Evolutionary conservation across 208 protist species (phyloP), one percentile per base, ranked within the genome.

Genomic region (Leishmania aethiopica): DNA sequence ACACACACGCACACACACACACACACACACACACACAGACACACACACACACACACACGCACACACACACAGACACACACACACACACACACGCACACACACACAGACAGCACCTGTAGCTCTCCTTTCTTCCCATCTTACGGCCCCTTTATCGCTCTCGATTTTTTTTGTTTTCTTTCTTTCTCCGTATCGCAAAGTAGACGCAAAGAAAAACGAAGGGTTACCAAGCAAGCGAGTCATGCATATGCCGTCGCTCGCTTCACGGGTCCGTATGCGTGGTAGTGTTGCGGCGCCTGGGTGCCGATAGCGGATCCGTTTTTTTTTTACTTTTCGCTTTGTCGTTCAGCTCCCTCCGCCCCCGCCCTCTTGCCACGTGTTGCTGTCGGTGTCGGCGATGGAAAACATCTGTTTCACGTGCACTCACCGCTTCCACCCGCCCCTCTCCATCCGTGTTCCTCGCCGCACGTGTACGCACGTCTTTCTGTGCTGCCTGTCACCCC

Each of bases 391-490:
- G 59, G 28, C 59, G 59, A 3, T 32, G 59, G 10, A 49, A 13
- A 15, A 32, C 32, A 64, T 32, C 0, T 64, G 59, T 28, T 1
- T 28, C n/a, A 5, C n/a, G 10, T 32, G 7, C 59, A 28, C 35
- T 32, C 59, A 17, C 59, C 59, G 28, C 28, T 64, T 64, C 10
- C 59, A 64, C 59, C n/a, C 11, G 22, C 59, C 22, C n/a, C n/a
- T 64, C 59, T 64, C 59, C 13, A 64, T 71, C 1, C 42, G 66
- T 77, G 75, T 47, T 82, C 64, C 59, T 79, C 35, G 47, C 19
- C 64, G 74, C 77, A 84, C 32, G 47, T 78, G 42, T 45, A 22
- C 35, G n/a, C 45, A 25, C 75, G 69, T 57, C 82, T 57, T 40
- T 28, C 53, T 70, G 11, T 53, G 40, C 40, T n/a, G 17, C 37